Evolutionary conservation across 352 stramenopile genomes (phyloP), one percentile per base, ranked within the genome.

Genomic region (Sclerospora graminicola): DNA sequence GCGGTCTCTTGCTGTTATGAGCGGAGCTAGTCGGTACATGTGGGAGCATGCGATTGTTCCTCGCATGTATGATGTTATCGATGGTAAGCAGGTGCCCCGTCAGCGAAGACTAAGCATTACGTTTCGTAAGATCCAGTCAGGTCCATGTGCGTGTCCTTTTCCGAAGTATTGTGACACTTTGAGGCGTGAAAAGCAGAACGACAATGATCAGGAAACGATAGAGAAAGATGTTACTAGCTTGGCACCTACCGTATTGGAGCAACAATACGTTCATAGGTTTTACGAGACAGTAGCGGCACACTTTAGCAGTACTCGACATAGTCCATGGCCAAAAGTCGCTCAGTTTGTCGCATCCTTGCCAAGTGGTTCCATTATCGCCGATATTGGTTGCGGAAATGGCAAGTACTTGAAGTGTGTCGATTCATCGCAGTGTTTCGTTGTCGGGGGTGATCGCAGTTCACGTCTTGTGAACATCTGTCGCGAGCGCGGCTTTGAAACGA

Each of bases 331-430:
- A 0, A 69, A 63, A 13, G 75, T 93, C 6, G 75, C 66, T 13
- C 32, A 60, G 21, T 89, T 93, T 45, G 75, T 92, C 15, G 57
- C 63, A 8, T 57, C 60, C 9, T 40, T 89, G 8, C 62, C 69
- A 16, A 55, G 47, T 10, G 75, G 78, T 1, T 85, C 80, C 6
- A 45, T 85, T 29, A 61, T 93, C 47, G 74, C 73, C 7, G 82
- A 93, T 60, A 73, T 93, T 34, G 81, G 82, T 15, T 93, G 82
- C 30, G 82, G 79, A 31, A 93, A 93, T 32, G 82, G 82, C 37
- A 93, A 93, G 57, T 93, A 93, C 52, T 89, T 91, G 79, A 85
- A 86, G 47, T 88, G 74, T 46, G 68, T 92, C 8, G 53, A 76
- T 33, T 24, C 59, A 10, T 54, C 51, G 8, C 43, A 73, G 47